Percentiles rank a stretch among this genome's conserved stretches.
Conservation (phyloP, 2,329 filamentous ascomycete species). For the Alternaria gaisen region DNA sequence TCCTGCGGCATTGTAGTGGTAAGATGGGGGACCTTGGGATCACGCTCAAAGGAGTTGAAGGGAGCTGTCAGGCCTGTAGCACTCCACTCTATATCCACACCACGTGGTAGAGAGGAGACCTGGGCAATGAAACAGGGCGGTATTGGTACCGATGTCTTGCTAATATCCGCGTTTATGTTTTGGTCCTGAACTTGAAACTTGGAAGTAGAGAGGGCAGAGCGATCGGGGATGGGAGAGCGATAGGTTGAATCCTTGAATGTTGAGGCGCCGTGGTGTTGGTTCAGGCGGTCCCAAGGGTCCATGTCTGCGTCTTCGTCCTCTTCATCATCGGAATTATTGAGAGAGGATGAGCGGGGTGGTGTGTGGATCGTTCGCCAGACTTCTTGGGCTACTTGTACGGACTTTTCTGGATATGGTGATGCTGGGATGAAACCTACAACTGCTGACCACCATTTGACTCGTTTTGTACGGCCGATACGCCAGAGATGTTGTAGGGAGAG, state of each 20-base stretch:
- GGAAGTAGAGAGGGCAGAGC: not conserved
- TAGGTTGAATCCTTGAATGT: conserved; percentile 34
- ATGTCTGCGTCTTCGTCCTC: conserved; percentile 54
- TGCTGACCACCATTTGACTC: conserved; percentile 77
- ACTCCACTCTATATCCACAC: conserved; percentile 84
- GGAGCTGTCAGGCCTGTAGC: conserved; percentile 64
- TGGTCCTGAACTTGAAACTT: not conserved
- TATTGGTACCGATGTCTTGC: not conserved
- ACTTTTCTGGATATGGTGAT: conserved; percentile 11
- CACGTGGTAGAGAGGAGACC: conserved; percentile 78
- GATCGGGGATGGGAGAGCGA: conserved; percentile 55
- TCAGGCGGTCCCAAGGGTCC: conserved; percentile 73
- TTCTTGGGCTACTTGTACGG: conserved; percentile 51
- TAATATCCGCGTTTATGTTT: not conserved
- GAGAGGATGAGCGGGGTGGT: not conserved
- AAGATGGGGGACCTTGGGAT: not conserved
- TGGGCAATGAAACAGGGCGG: conserved; percentile 79
- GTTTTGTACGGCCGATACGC: conserved; percentile 77
- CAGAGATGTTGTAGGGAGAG: conserved; percentile 89
- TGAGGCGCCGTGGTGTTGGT: conserved; percentile 62
- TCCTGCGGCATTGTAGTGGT: not conserved
- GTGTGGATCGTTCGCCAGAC: conserved; percentile 55
- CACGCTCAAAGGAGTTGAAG: not conserved
- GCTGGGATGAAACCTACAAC: conserved; percentile 65
- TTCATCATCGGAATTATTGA: conserved; percentile 55